Conservation (phyloP, 176 grass and related monocot species). For the Thalia dealbata region DNA sequence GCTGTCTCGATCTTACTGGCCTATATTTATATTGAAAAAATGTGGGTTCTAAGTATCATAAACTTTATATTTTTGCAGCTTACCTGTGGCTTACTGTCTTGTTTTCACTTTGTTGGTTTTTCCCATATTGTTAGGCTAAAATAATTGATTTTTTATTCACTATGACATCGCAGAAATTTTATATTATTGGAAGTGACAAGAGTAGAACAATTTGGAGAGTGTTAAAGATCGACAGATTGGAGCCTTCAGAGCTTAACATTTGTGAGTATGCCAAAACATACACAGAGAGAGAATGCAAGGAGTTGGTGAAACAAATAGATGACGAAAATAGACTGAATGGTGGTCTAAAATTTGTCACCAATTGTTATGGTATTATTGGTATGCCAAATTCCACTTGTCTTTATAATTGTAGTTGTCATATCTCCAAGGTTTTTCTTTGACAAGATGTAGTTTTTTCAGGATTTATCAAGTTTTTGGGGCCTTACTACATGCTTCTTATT, state of each 20-base stretch:
- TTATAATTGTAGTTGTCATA: neutral
- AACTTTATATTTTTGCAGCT: too few species aligned
- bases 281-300: slow-evolving; percentile 35
- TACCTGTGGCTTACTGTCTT: neutral
- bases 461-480: slow-evolving; percentile 79
- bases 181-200: slow-evolving; percentile 64
- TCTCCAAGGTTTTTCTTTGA: slow-evolving; percentile 12
- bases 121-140: neutral
- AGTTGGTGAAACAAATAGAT: slow-evolving; percentile 41
- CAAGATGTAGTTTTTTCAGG: slow-evolving; percentile 29
- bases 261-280: slow-evolving; percentile 61
- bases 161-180: slow-evolving; percentile 54
- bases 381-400: slow-evolving; percentile 13
- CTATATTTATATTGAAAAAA: too few species aligned
- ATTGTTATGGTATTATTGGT: slow-evolving; percentile 90
- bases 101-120: neutral
- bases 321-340: slow-evolving; percentile 51
- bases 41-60: too few species aligned
- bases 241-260: slow-evolving; percentile 54
- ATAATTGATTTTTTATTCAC: slow-evolving; percentile 21
- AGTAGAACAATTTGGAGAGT: slow-evolving; percentile 50
- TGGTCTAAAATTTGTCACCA: slow-evolving; percentile 74
- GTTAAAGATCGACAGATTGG: slow-evolving; percentile 63
- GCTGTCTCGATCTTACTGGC: too few species aligned
- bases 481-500: slow-evolving; percentile 90